Evolutionary conservation across 2,329 filamentous ascomycete genomes (phyloP), one percentile per base, ranked within the genome.

Genomic region (Bipolaris sorokiniana): DNA sequence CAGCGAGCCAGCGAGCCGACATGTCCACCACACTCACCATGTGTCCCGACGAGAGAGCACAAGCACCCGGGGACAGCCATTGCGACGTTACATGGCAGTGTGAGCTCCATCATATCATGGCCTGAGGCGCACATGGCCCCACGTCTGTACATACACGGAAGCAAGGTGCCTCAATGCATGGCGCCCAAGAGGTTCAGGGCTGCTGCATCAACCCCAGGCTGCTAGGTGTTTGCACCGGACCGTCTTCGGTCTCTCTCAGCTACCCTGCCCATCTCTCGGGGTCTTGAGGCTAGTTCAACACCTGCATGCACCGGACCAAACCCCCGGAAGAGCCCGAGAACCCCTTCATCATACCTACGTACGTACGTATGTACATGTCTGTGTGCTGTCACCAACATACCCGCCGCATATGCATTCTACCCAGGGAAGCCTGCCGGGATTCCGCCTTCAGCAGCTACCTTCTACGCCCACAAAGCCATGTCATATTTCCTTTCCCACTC

Each of bases 11-110:
- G 38, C 33, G 18, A 41, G 18, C 18, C 16, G 10, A 28, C 28
- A 11, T 31, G 7, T 31, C 28, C 28, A 31, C 28, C 28, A 31
- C 28, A 10, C 16, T n/a, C 20, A 34, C 16, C n/a, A 9, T 11
- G 3, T 7, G 44, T 28, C 5, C 13, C 34, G 36, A 20, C 41
- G 10, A 9, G 26, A 34, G 22, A 16, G 36, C 44, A 36, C n/a
- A 22, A 36, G 46, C 47, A 31, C 38, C 26, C 41, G 46, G 28
- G 42, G 34, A 50, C 36, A 23, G 48, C 56, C 44, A 40, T 51
- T n/a, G 51, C 40, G 45, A 51, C 36, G 48, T 61, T 51, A 38
- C 53, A 54, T 41, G 40, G 28, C 28, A 31, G 28, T 11, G 28
- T 11, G 28, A 31, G 28, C 28, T 31, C 28, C 28, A 13, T 31